Evolutionary conservation across 768 basidiomycete genomes (phyloP).

Genomic region (Leucocoprinus sp.): DNA sequence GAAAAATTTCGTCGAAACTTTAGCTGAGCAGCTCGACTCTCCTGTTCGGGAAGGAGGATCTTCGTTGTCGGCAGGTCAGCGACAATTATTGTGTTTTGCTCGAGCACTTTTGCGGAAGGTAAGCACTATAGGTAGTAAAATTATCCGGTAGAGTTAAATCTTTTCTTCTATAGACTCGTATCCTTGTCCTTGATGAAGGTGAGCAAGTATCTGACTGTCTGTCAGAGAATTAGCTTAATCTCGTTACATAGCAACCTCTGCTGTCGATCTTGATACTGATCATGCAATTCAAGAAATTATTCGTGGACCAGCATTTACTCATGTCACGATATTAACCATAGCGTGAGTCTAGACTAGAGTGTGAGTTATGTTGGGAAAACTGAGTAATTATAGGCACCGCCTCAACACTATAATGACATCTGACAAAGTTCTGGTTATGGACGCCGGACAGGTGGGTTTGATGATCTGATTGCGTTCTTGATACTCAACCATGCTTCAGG

Average conservation of each 20-base stretch:
- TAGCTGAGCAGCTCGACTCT: conserved; percentile 65
- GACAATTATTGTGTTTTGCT: conserved; percentile 86
- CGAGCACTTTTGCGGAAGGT: conserved; percentile 75
- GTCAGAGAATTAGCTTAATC: not conserved
- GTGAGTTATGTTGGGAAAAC: not conserved
- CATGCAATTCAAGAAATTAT: conserved; percentile 84
- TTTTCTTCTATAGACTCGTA: conserved; percentile 47
- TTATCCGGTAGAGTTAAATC: not conserved
- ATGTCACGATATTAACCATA: conserved; percentile 81
- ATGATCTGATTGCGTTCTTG: not conserved
- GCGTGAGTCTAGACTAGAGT: conserved; percentile 42
- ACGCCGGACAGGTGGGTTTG: conserved; percentile 54
- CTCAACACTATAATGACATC: conserved; percentile 82
- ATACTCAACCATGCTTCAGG: conserved; percentile 4
- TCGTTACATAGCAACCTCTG: conserved; percentile 59
- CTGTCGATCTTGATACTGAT: conserved; percentile 88
- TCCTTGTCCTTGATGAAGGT: conserved; percentile 93
- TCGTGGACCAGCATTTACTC: conserved; percentile 64
- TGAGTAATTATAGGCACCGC: conserved; percentile 44
- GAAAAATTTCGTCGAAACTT: conserved; percentile 56
- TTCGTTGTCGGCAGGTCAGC: conserved; percentile 78
- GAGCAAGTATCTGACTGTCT: conserved; percentile 4
- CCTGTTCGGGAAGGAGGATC: conserved; percentile 70
- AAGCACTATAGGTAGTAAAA: conserved; percentile 7
- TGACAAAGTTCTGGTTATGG: conserved; percentile 75